Base-by-base conservation (phyloP, 306 rosid genomes). In the Luffa acutangula region DNA sequence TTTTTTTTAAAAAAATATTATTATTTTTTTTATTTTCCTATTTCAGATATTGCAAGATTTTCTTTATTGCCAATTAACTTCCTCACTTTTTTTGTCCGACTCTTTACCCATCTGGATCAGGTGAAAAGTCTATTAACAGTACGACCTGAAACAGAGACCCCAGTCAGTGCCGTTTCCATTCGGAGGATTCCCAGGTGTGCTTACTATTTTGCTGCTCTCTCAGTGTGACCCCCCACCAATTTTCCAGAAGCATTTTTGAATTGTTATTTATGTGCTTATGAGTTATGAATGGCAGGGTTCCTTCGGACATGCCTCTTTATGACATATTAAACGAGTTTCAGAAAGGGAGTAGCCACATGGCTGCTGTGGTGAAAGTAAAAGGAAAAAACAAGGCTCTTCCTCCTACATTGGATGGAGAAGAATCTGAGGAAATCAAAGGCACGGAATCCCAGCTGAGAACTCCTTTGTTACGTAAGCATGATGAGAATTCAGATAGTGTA, bases 331-430 rank as follows among this genome's bases (percentile, higher is more conserved):
- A 96, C 81, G 98, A 96, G 85, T 96, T 96, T 85, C 99, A 96
- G 78, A 96, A 96, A 79, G 99, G 99, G 4, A 90, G 97, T 80
- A 96, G 99, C 84, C 99, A 96, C 81, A 93, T 96, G 99, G 99
- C 99, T 67, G 98, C 98, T 82, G 96, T 96, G 79, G 98, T 93
- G 79, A 96, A 84, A 84, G 82, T 87, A 11, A 88, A 82, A 78
- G 94, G 87, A 56, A 96, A 85, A 87, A 83, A 25, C 86, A 93
- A 85, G 79, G 36, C 43, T 13, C 81, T 60, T 84, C 87, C 62
- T 25, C 84, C 90, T 52, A 78, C 66, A 37, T 65, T 72, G 80
- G 91, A 85, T 42, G 92, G 82, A 56, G 91, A 88, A 79, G 87
- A 90, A 79, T 51, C 10, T 53, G 91, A 84, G 80, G 89, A 80